Percentiles rank a stretch among this genome's conserved stretches.
phyloP scores from a whole-genome alignment of 2,329 filamentous ascomycete genomes.

The Arthrobotrys megalospora region DNA sequence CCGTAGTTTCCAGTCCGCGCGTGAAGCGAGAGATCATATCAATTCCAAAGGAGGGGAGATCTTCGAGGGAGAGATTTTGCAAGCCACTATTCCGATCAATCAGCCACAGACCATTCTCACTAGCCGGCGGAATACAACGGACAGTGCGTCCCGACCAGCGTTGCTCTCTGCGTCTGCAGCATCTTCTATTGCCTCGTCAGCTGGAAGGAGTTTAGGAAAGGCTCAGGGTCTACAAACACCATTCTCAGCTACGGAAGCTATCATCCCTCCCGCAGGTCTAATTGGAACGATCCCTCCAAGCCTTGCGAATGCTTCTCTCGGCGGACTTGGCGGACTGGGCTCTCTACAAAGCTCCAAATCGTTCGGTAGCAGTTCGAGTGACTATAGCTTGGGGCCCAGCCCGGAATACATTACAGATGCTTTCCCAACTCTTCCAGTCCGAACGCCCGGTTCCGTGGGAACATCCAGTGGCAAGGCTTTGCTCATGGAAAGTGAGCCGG shows the following conservation, averaged over 20 bases:
- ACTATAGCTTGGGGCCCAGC: conserved; percentile 56
- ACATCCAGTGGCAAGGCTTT: conserved; percentile 58
- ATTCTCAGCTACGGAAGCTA: conserved; percentile 49
- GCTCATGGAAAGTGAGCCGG: conserved; percentile 60
- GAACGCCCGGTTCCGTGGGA: conserved; percentile 45
- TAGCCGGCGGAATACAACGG: conserved; percentile 57
- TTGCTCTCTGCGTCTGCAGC: conserved; percentile 48
- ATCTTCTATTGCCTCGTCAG: conserved; percentile 49
- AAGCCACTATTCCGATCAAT: conserved; percentile 49
- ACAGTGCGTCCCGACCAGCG: conserved; percentile 50
- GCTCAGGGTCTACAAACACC: conserved; percentile 45
- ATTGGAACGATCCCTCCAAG: conserved; percentile 58
- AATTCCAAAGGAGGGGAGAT: conserved; percentile 60
- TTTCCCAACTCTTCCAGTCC: conserved; percentile 40
- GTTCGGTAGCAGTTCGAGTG: conserved; percentile 53
- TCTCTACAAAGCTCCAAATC: conserved; percentile 53
- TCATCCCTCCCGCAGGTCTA: conserved; percentile 54
- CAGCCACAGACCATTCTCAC: conserved; percentile 43
- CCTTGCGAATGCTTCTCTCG: conserved; percentile 46
- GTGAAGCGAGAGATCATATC: conserved; percentile 63
- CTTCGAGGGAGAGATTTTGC: conserved; percentile 60
- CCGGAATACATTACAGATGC: conserved; percentile 58
- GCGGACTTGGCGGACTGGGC: conserved; percentile 45
- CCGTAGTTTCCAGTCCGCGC: conserved; percentile 62
- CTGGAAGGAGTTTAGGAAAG: conserved; percentile 47